phyloP scores from a whole-genome alignment of 1,284 basidiomycete genomes.

The Tetrapyrgos nigripes region DNA sequence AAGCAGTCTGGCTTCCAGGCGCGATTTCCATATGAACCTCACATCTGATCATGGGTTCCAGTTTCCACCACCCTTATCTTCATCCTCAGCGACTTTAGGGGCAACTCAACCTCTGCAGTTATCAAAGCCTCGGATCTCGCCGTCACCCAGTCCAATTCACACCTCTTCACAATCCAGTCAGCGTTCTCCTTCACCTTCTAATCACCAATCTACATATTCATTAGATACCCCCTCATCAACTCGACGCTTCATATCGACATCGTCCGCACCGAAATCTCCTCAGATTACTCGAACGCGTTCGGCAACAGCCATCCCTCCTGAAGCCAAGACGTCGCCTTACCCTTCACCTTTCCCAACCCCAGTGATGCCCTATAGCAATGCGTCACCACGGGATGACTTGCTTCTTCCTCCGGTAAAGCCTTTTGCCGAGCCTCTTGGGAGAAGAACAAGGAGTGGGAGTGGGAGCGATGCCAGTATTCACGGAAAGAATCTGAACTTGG shows the following conservation, averaged over 20 bases:
- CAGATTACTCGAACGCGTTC: constrained; percentile 56
- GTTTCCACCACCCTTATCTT: constrained; percentile 40
- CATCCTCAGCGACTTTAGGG: constrained; percentile 17
- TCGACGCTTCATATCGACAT: constrained; percentile 20
- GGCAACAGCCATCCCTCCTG: constrained; percentile 49
- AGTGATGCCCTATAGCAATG: background rate
- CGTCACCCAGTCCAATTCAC: constrained; percentile 46
- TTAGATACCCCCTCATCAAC: constrained; percentile 52
- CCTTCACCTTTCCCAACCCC: background rate
- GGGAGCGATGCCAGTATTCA: constrained; percentile 52
- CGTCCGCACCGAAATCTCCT: constrained; percentile 34
- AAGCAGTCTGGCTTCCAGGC: constrained; percentile 18
- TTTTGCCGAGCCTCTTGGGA: constrained; percentile 40
- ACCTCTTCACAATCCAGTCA: constrained; percentile 18
- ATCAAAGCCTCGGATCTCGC: constrained; percentile 26
- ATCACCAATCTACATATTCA: constrained; percentile 59
- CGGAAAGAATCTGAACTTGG: constrained; percentile 37
- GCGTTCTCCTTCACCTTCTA: constrained; percentile 34
- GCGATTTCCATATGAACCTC: constrained; percentile 45
- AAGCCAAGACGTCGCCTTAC: constrained; percentile 18
- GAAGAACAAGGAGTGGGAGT: constrained; percentile 46
- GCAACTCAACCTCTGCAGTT: constrained; percentile 21
- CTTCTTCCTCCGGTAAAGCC: constrained; percentile 51
- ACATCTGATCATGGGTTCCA: constrained; percentile 50
- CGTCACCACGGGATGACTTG: constrained; percentile 20